Evolutionary conservation across 2,329 filamentous ascomycete species (phyloP).

Genomic region (Epichloe uncinata): DNA sequence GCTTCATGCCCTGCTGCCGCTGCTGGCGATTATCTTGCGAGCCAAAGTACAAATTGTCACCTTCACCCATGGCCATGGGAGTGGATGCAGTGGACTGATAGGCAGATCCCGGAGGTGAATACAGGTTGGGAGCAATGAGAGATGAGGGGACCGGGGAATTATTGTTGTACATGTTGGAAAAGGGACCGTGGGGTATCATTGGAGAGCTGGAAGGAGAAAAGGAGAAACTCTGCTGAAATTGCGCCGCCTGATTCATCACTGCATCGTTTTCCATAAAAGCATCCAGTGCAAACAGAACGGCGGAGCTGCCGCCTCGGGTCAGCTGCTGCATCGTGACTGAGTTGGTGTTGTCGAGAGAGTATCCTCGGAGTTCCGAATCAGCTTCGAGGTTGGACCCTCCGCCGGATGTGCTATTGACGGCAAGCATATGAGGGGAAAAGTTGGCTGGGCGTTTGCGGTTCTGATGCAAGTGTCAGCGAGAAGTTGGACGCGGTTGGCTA

Average conservation of each 20-base stretch:
- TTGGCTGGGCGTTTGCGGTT: slow-evolving; percentile 76
- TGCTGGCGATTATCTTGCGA: slow-evolving; percentile 38
- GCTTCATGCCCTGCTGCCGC: slow-evolving; percentile 31
- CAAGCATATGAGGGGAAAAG: slow-evolving; percentile 76
- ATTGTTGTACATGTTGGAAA: slow-evolving; percentile 58
- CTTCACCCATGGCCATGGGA: slow-evolving; percentile 67
- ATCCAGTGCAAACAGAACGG: slow-evolving; percentile 39
- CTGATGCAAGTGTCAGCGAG: slow-evolving; percentile 22
- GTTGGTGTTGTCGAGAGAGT: slow-evolving; percentile 57
- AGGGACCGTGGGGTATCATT: slow-evolving; percentile 63
- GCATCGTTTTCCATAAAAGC: slow-evolving; percentile 54
- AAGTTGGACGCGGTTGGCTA: too few relatives aligned
- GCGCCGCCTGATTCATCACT: slow-evolving; percentile 66
- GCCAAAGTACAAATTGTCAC: slow-evolving; percentile 43
- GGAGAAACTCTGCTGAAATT: slow-evolving; percentile 72
- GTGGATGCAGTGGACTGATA: slow-evolving; percentile 78
- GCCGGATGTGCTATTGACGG: slow-evolving; percentile 48
- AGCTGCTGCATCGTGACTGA: slow-evolving; percentile 27
- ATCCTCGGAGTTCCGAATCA: slow-evolving; percentile 50
- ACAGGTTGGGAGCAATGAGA: slow-evolving; percentile 59
- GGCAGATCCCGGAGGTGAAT: slow-evolving; percentile 74
- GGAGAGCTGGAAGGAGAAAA: slow-evolving; percentile 84
- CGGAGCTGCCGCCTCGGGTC: slow-evolving; percentile 20
- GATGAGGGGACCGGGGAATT: slow-evolving; percentile 41
- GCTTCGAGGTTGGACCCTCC: slow-evolving; percentile 56